A percentile compares a stretch with the other conserved stretches of the same genome.
These are phyloP conservation scores for Trametes gibbosa DNA, from an alignment of 768 basidiomycete genomes.

Conservation along the genomic window DNA sequence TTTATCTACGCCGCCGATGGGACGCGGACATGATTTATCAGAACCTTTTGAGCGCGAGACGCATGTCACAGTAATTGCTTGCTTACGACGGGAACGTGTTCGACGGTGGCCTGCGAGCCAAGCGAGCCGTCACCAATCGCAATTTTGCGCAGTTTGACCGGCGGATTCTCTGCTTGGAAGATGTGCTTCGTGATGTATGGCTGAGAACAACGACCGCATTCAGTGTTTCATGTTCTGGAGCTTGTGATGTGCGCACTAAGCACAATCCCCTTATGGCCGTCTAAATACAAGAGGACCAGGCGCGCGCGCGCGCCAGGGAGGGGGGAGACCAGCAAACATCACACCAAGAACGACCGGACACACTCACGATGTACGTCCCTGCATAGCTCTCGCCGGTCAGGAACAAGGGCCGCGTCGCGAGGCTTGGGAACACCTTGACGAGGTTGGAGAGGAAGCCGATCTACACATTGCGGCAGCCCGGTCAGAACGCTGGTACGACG, in stretches of 20 bases:
- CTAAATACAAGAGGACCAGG: too few species aligned
- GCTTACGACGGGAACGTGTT: constrained; percentile 22
- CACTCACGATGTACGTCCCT: constrained; percentile 62
- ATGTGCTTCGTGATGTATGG: constrained; percentile 75
- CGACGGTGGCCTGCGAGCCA: constrained; percentile 22
- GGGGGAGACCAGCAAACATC: too few species aligned
- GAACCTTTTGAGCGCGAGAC: too few species aligned
- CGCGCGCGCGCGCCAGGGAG: too few species aligned
- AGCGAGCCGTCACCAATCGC: constrained; percentile 73
- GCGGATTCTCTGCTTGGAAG: constrained; percentile 60
- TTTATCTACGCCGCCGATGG: constrained; percentile 37
- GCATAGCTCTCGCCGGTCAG: constrained; percentile 75
- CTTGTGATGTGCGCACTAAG: too few species aligned
- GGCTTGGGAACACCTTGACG: constrained; percentile 70
- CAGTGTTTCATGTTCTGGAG: too few species aligned
- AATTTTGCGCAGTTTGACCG: constrained; percentile 64
- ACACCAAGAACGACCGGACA: constrained; percentile 44
- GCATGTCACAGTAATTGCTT: too few species aligned
- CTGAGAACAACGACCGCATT: constrained; percentile 32
- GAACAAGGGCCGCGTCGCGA: constrained; percentile 64
- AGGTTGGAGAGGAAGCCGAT: constrained; percentile 69
- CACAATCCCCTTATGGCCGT: too few species aligned
- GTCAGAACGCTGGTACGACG: background rate
- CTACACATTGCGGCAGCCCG: constrained; percentile 31
- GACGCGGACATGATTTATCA: too few species aligned